phyloP scores from a whole-genome alignment of 2,329 filamentous ascomycete species.

The Stagonosporopsis tanaceti region DNA sequence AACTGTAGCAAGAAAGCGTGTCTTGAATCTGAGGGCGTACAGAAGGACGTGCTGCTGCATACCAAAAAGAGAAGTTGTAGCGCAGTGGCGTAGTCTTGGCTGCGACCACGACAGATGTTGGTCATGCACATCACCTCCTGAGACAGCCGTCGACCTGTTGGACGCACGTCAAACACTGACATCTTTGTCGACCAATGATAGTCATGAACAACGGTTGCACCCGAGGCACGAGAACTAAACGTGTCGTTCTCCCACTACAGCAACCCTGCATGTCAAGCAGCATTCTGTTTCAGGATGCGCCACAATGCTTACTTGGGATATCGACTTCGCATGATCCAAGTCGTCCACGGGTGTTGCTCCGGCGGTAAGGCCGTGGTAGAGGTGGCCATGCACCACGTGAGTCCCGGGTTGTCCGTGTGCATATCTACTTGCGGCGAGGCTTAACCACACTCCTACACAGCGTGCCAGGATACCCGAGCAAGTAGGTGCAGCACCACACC shows the following conservation, averaged over 20 bases:
- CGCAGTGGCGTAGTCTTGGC: neutral
- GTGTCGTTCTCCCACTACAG: neutral
- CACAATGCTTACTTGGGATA: neutral
- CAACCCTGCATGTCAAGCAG: neutral
- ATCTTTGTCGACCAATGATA: slow-evolving; percentile 1
- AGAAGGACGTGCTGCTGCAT: neutral
- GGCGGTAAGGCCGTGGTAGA: neutral
- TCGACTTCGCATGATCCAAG: neutral
- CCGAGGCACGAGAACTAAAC: neutral
- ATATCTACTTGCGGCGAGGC: slow-evolving; percentile 8
- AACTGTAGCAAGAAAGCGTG: neutral
- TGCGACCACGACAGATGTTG: neutral
- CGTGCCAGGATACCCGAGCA: neutral
- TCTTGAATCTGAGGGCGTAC: neutral
- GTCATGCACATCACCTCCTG: neutral
- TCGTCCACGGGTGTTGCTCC: neutral
- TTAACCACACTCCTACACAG: neutral
- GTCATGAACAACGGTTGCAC: neutral
- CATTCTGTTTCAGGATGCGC: neutral
- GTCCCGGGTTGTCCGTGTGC: neutral
- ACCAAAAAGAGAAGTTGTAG: too few relatives aligned
- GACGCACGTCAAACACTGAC: slow-evolving; percentile 1
- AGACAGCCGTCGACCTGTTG: slow-evolving; percentile 7
- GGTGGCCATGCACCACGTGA: neutral
- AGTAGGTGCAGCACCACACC: neutral